Conservation (phyloP, 1,284 basidiomycete species). For the Acaromyces ingoldii region DNA sequence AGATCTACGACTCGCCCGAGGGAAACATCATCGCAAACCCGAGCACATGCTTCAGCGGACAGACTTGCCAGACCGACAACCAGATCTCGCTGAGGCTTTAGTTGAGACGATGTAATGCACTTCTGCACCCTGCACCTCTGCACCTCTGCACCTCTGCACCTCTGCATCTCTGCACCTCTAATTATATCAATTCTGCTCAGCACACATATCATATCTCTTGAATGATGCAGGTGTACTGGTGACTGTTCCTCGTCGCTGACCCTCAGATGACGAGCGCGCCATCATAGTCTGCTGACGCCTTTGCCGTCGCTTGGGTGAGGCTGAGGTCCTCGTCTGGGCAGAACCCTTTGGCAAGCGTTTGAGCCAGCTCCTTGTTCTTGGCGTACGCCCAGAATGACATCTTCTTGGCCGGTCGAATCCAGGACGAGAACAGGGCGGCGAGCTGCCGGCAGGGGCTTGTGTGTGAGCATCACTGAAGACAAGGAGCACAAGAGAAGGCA, state of each 20-base stretch:
- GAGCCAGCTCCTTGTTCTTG: background rate
- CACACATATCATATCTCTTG: too few relatives aligned
- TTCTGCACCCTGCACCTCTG: too few relatives aligned
- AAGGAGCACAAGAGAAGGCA: background rate
- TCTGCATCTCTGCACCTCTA: too few relatives aligned
- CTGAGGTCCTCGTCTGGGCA: background rate
- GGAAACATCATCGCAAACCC: background rate
- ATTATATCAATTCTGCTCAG: too few relatives aligned
- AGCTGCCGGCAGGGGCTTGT: background rate
- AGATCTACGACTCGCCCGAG: background rate
- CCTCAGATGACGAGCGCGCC: too few relatives aligned
- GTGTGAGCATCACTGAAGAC: background rate
- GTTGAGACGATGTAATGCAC: too few relatives aligned
- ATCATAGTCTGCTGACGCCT: background rate
- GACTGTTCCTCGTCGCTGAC: too few relatives aligned
- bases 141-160: too few relatives aligned
- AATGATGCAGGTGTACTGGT: too few relatives aligned
- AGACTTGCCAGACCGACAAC: background rate
- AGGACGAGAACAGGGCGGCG: background rate
- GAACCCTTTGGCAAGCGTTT: background rate
- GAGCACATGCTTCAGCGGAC: background rate
- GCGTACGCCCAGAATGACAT: background rate
- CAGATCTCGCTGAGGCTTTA: background rate
- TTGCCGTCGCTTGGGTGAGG: background rate
- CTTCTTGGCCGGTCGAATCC: background rate